These are phyloP conservation scores for Nematodospora anomalae DNA, from an alignment of 1,139 yeast species.

Conservation along the genomic window DNA sequence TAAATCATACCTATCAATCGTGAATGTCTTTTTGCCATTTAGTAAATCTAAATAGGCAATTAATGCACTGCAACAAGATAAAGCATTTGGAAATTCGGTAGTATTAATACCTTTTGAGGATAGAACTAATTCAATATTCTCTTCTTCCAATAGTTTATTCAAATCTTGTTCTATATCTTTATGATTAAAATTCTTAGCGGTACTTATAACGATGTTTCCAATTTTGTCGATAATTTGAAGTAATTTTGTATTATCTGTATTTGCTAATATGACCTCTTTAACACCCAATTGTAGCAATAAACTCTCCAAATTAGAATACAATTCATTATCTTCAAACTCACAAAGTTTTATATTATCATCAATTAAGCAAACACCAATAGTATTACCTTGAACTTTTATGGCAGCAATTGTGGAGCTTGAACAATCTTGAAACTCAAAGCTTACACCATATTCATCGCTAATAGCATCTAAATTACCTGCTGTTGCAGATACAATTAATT, in stretches of 20 bases:
- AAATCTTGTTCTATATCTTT: slow-evolving; percentile 76
- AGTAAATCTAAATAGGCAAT: slow-evolving; percentile 64
- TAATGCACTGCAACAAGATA: slow-evolving; percentile 60
- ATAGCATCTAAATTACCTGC: slow-evolving; percentile 79
- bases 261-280: slow-evolving; percentile 73
- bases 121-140: slow-evolving; percentile 50
- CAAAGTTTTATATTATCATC: slow-evolving; percentile 69
- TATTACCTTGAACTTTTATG: slow-evolving; percentile 53
- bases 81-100: slow-evolving; percentile 32
- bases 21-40: slow-evolving; percentile 49
- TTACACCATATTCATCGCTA: slow-evolving; percentile 42
- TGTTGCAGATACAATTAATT: slow-evolving; percentile 63
- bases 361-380: slow-evolving; percentile 75
- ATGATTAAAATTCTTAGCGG: slow-evolving; percentile 55
- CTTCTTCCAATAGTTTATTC: slow-evolving; percentile 54
- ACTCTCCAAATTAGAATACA: slow-evolving; percentile 83
- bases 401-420: slow-evolving; percentile 77
- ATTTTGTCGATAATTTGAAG: slow-evolving; percentile 64
- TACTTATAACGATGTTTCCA: slow-evolving; percentile 71
- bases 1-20: slow-evolving; percentile 66
- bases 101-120: slow-evolving; percentile 58
- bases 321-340: slow-evolving; percentile 85
- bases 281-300: slow-evolving; percentile 84
- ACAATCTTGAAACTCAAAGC: slow-evolving; percentile 62
- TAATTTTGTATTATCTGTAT: slow-evolving; percentile 49